Base-by-base conservation (phyloP, 164 flowering plant species). In the Paratinospora sagittata region DNA sequence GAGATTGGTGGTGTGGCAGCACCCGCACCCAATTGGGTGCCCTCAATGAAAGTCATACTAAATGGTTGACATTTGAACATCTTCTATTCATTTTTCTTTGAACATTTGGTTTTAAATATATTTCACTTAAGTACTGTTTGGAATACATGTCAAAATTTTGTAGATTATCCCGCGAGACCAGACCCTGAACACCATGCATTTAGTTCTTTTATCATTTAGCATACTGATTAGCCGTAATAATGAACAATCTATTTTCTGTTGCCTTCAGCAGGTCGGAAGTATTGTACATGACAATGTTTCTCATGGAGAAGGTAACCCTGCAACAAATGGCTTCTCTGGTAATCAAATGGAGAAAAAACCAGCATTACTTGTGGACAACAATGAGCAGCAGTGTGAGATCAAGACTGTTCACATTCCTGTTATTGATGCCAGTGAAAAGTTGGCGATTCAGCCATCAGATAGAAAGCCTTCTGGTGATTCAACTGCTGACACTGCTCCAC, bases 211-310 rank as follows among this genome's bases (percentile, higher is more conserved):
- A 19, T 19, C 6, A 7, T 16, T 43, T n/a, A 21, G 16, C 63
- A 10, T 33, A 27, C 6, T 74, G 60, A 10, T 49, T 34, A 47
- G 6, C 36, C 9, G 45, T 23, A 45, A 47, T 63, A 19, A 36
- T 67, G 52, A 73, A 43, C 67, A 27, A 33, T 63, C 41, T 45
- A 37, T 63, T 68, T 17, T 12, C 70, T 17, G 62, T 26, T 68
- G 72, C 8, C 49, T 74, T 74, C 43, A 64, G 52, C 82, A 90
- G 96, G 83, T 81, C 72, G 81, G 70, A 52, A 78, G 67, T 73
- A 30, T 74, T 72, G 81, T 73, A 70, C 19, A 73, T 36, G 87
- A 81, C 45, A 71, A 65, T 34, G 70, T 73, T 61, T 64, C 68
- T 57, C 79, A 76, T 63, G 68, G 71, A 63, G 74, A 76, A 70